phyloP scores from a whole-genome alignment of 352 stramenopile species.

The Blastocystis hominis region DNA sequence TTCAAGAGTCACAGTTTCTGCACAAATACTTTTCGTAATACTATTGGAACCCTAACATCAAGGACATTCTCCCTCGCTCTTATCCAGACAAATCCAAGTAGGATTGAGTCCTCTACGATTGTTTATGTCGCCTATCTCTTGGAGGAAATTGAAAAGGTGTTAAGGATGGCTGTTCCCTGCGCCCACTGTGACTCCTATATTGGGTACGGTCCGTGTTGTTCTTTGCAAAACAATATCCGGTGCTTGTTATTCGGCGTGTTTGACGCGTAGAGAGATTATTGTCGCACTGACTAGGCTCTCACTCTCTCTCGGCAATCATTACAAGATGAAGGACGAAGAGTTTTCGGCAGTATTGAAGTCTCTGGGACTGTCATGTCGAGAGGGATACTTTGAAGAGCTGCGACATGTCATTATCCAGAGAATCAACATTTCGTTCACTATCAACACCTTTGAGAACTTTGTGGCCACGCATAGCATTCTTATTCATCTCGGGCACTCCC shows the following conservation, averaged over 20 bases:
- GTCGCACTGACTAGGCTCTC: neutral
- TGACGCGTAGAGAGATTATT: neutral
- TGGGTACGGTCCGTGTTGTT: neutral
- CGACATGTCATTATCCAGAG: neutral
- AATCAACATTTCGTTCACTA: neutral
- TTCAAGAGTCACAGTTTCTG: slow-evolving; percentile 15
- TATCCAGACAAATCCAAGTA: neutral
- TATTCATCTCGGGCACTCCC: neutral
- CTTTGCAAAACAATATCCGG: slow-evolving; percentile 2
- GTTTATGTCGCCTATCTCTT: slow-evolving; percentile 13
- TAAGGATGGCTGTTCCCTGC: neutral
- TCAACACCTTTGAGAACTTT: neutral
- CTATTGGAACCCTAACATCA: too few relatives aligned
- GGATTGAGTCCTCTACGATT: neutral
- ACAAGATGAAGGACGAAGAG: neutral
- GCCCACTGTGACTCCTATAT: slow-evolving; percentile 1
- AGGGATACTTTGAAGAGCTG: neutral
- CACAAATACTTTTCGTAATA: neutral
- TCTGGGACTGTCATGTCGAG: neutral
- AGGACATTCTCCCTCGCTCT: neutral
- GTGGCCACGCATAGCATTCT: neutral
- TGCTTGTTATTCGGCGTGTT: neutral
- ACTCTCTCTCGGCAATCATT: neutral
- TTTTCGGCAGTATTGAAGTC: neutral
- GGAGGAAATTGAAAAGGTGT: neutral